phyloP scores from a whole-genome alignment of 495 filamentous ascomycete genomes.

The Neurospora sp. region DNA sequence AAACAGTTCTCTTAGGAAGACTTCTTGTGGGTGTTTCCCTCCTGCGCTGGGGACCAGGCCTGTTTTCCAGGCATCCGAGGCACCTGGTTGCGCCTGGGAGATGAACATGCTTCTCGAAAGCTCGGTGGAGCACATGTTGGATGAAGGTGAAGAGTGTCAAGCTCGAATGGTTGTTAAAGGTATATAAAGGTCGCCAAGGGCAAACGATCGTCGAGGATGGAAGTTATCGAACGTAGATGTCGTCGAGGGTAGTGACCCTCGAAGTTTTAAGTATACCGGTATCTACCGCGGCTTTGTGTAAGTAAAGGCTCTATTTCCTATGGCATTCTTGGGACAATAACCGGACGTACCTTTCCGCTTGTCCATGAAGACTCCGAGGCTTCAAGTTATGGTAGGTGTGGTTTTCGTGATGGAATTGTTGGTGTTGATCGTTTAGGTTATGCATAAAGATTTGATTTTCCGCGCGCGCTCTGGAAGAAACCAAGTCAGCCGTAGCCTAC shows the following conservation, averaged over 20 bases:
- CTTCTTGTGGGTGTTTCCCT: too few relatives aligned
- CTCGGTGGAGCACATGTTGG: neutral
- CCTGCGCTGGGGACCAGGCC: too few relatives aligned
- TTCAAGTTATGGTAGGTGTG: neutral
- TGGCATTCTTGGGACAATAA: neutral
- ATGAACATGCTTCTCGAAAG: too few relatives aligned
- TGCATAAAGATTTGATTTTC: neutral
- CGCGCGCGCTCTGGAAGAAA: neutral
- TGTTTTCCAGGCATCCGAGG: too few relatives aligned
- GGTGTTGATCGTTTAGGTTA: neutral
- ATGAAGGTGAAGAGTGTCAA: too few relatives aligned
- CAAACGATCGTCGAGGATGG: neutral
- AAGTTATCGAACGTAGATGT: neutral
- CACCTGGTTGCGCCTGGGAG: too few relatives aligned
- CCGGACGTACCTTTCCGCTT: neutral
- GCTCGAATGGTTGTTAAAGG: too few relatives aligned
- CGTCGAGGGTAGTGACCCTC: neutral
- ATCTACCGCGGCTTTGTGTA: neutral
- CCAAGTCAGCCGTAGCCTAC: neutral
- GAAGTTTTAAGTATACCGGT: neutral
- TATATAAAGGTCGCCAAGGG: neutral
- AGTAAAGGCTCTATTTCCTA: neutral
- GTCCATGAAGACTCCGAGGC: neutral
- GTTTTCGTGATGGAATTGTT: neutral
- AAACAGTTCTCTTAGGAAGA: too few relatives aligned